phyloP scores from a whole-genome alignment of 495 filamentous ascomycete species.

The Aspergillus sparsus region DNA sequence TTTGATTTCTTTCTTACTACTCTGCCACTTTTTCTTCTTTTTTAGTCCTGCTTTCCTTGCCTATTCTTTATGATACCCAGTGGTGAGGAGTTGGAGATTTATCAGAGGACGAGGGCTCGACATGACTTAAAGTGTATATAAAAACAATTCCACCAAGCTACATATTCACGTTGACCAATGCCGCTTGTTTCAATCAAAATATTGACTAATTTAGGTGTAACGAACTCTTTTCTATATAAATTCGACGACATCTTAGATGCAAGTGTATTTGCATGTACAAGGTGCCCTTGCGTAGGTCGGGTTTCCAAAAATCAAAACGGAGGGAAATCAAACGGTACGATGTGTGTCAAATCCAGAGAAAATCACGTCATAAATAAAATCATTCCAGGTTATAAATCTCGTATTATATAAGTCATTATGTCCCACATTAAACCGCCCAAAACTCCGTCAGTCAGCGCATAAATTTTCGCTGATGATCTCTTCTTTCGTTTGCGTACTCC shows the following conservation, averaged over 20 bases:
- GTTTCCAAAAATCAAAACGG: too few relatives aligned
- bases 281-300: too few relatives aligned
- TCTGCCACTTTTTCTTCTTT: neutral
- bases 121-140: neutral
- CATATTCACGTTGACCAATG: neutral
- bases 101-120: neutral
- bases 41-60: neutral
- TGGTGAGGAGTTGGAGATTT: slow-evolving; percentile 6
- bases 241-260: too few relatives aligned
- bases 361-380: too few relatives aligned
- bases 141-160: neutral
- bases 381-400: too few relatives aligned
- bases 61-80: slow-evolving; percentile 13
- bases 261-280: too few relatives aligned
- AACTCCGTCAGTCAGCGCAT: neutral
- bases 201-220: too few relatives aligned
- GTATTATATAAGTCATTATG: too few relatives aligned
- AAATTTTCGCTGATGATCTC: neutral
- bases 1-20: neutral
- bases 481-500: slow-evolving; percentile 1
- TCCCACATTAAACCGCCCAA: neutral
- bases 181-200: too few relatives aligned
- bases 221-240: too few relatives aligned
- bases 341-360: too few relatives aligned
- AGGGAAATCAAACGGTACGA: too few relatives aligned